phyloP scores from a whole-genome alignment of 805 yeast species.

The Candida piceae region DNA sequence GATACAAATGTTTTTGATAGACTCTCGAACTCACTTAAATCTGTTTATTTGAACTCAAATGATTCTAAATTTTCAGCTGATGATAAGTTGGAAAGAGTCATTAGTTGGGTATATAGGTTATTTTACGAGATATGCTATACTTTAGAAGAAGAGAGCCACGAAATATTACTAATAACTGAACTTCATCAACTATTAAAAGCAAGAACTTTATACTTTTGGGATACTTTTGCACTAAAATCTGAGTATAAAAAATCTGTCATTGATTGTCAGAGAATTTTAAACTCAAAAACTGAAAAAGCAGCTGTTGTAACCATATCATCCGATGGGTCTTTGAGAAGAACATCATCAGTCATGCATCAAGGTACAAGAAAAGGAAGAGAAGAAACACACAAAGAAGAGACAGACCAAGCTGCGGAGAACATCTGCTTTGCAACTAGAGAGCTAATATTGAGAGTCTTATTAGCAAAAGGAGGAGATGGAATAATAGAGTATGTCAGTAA shows the following conservation, averaged over 20 bases:
- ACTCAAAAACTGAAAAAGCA: conserved; percentile 1
- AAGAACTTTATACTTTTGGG: conserved; percentile 6
- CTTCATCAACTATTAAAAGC: conserved; percentile 7
- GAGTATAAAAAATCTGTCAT: conserved; percentile 7
- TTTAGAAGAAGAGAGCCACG: conserved; percentile 4
- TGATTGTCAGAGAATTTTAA: conserved; percentile 6
- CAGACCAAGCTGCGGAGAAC: conserved; percentile 4
- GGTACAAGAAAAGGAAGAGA: conserved; percentile 12
- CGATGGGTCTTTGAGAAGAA: conserved; percentile 6
- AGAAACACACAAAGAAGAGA: conserved; percentile 6
- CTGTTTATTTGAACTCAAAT: not conserved
- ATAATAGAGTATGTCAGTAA: conserved; percentile 8
- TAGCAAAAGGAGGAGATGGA: conserved; percentile 12
- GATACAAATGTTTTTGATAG: conserved; percentile 6
- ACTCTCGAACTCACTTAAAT: conserved; percentile 7
- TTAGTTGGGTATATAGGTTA: conserved; percentile 19
- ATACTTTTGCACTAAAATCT: conserved; percentile 7
- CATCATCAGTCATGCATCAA: conserved; percentile 14
- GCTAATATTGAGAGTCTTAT: conserved; percentile 13
- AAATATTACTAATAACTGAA: conserved; percentile 5
- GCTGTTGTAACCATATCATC: not conserved
- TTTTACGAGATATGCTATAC: conserved; percentile 6
- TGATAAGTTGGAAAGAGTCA: conserved; percentile 14
- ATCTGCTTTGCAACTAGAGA: conserved; percentile 9
- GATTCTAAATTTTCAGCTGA: conserved; percentile 2